A percentile compares a stretch with the other conserved stretches of the same genome.
Evolutionary conservation across 1,284 basidiomycete genomes (phyloP).

Genomic region (Exobasidium cylindrosporum): DNA sequence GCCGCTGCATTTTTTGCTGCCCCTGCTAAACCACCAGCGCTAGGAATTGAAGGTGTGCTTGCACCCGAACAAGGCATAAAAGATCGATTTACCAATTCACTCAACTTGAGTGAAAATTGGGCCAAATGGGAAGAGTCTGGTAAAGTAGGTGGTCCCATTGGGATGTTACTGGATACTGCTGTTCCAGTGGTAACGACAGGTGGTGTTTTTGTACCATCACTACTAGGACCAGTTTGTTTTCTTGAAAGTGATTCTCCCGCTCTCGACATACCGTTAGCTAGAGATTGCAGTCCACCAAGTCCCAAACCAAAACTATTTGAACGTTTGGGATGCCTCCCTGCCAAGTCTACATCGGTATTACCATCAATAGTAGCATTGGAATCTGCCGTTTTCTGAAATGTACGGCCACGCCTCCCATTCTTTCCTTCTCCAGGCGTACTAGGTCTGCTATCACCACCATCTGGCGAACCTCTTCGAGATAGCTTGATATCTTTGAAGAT

Average conservation of each 20-base stretch:
- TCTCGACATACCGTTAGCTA: constrained; percentile 34
- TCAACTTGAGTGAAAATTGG: constrained; percentile 46
- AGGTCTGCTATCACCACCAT: not conserved
- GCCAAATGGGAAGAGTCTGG: constrained; percentile 46
- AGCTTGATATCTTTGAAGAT: constrained; percentile 5
- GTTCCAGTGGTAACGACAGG: not conserved
- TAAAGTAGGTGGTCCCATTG: not conserved
- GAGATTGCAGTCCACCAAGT: constrained; percentile 22
- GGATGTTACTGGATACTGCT: not conserved
- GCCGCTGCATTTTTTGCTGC: constrained; percentile 24
- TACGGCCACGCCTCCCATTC: not conserved
- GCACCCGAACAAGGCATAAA: constrained; percentile 35
- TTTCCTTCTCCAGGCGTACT: constrained; percentile 3
- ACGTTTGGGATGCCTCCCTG: constrained; percentile 28
- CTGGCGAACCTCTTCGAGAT: not conserved
- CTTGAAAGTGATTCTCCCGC: constrained; percentile 22
- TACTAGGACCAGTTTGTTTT: constrained; percentile 1
- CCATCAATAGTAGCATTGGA: constrained; percentile 12
- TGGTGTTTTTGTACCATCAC: constrained; percentile 11
- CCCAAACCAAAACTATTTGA: constrained; percentile 39
- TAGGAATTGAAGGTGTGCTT: constrained; percentile 11
- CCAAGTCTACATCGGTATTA: constrained; percentile 16
- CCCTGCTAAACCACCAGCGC: constrained; percentile 24
- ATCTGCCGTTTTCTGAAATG: constrained; percentile 10
- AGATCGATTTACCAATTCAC: constrained; percentile 52